Evolutionary conservation across 202 grass and related monocot genomes (phyloP).

Genomic region (Eragrostis tef): DNA sequence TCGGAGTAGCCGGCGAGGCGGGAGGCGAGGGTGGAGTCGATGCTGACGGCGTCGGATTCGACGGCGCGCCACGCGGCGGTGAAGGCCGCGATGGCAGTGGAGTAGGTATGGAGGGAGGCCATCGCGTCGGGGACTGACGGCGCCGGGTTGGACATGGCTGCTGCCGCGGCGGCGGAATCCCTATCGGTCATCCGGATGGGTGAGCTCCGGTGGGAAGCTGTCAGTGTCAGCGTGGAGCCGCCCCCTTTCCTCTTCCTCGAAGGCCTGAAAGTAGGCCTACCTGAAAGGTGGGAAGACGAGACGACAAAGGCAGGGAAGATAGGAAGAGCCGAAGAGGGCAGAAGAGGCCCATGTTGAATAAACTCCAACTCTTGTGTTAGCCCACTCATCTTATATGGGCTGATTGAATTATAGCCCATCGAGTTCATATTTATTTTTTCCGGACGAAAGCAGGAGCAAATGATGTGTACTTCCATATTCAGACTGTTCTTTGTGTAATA

Average conservation of each 20-base stretch:
- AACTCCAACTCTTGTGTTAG: too few species aligned
- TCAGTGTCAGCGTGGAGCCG: background rate
- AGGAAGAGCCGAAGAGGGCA: background rate
- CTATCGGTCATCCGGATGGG: background rate
- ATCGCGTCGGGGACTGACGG: slow-evolving; percentile 39
- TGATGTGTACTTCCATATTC: too few species aligned
- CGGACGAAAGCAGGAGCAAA: too few species aligned
- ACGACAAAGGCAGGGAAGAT: background rate
- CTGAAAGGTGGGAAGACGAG: background rate
- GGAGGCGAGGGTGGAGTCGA: slow-evolving; percentile 50
- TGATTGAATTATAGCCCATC: too few species aligned
- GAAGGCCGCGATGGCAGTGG: slow-evolving; percentile 49
- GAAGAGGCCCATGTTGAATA: background rate
- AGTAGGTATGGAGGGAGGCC: slow-evolving; percentile 48
- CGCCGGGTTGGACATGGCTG: slow-evolving; percentile 37
- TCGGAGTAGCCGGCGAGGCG: slow-evolving; percentile 44
- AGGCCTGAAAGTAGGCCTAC: too few species aligned
- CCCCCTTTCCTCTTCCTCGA: background rate
- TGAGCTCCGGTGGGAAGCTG: background rate
- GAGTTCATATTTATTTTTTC: too few species aligned
- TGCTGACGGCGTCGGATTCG: slow-evolving; percentile 31
- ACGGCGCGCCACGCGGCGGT: slow-evolving; percentile 44
- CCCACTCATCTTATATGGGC: too few species aligned
- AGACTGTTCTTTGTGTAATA: too few species aligned
- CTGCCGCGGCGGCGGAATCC: slow-evolving; percentile 36